phyloP scores from a whole-genome alignment of 2,329 filamentous ascomycete species.

The Akanthomyces dipterigenus region DNA sequence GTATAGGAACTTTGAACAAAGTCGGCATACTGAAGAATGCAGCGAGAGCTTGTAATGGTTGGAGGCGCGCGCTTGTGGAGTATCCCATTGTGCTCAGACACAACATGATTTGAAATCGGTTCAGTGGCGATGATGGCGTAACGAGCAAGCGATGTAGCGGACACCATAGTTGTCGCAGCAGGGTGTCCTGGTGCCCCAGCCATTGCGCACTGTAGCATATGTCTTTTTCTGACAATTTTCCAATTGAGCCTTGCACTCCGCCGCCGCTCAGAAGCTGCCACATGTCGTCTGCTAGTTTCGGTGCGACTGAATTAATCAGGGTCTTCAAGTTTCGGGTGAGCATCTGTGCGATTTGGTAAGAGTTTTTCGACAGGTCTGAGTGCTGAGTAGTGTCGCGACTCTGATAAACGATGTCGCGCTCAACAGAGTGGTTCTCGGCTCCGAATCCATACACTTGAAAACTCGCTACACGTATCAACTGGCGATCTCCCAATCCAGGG shows the following conservation, averaged over 20 bases:
- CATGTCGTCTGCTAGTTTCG: background rate
- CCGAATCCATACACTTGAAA: slow-evolving; percentile 6
- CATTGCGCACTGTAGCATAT: background rate
- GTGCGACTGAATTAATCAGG: background rate
- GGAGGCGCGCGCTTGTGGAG: background rate
- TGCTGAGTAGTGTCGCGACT: background rate
- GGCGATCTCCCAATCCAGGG: background rate
- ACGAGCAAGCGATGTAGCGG: background rate
- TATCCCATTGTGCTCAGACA: background rate
- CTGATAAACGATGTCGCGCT: background rate
- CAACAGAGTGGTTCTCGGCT: background rate
- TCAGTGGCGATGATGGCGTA: background rate
- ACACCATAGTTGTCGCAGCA: background rate
- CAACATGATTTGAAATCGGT: slow-evolving; percentile 2
- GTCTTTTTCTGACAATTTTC: background rate
- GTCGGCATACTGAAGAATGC: background rate
- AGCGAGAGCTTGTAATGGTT: background rate
- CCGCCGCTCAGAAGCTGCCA: background rate
- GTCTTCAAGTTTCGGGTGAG: background rate
- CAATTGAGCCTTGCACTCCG: background rate
- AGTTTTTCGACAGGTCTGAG: background rate
- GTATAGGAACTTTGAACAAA: background rate
- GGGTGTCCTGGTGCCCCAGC: background rate
- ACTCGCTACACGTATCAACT: background rate
- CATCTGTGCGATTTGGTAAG: background rate